Evolutionary conservation across 495 filamentous ascomycete species (phyloP), one percentile per base, ranked within the genome.

Genomic region (Lophiostoma macrostomum): DNA sequence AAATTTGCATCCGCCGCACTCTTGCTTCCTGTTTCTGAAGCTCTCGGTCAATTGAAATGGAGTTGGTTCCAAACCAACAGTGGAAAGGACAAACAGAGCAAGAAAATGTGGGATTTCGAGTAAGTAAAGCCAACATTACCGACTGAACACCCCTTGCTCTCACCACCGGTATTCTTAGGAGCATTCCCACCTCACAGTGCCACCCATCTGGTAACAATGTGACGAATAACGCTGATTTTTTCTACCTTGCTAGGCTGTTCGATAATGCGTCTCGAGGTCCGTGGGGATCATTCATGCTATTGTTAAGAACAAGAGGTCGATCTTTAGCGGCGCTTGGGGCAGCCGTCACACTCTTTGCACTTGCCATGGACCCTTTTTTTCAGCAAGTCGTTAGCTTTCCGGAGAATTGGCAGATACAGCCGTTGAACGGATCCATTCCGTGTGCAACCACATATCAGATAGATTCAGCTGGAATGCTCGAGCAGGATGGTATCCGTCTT

Each of bases 71-170:
- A 47, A 23, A 20, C 44, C 12, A 47, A 32, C 19, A 32, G 35
- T 5, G 24, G 35, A 16, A 35, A 47, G 13, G 11, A 27, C 24
- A 47, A 35, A 18, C 28, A 22, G 24, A 34, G 27, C 28, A 47
- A 35, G 28, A 47, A 47, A 20, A 35, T 47, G 44, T 47, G 44
- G 44, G 44, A 47, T 35, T 47, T 47, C 24, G 44, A 47, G 44
- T 32, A 34, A 32, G 27, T 32, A 22, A 20, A 35, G 8, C 28
- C 44, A 34, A 28, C 14, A 28, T 28, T 32, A 5, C 22, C 44
- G 12, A 47, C 12, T 13, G 13, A 35, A 14, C 8, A 23, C 14
- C 10, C 29, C 16, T 16, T 28, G 11, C 24, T 35, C 3, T 3
- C 4, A 27, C 3, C 29, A n/a, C 28, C 18, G 28, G 16, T 19